Percentiles rank a stretch among this genome's conserved stretches.
phyloP scores from a whole-genome alignment of 2,329 filamentous ascomycete species.

The Coniella vitis region DNA sequence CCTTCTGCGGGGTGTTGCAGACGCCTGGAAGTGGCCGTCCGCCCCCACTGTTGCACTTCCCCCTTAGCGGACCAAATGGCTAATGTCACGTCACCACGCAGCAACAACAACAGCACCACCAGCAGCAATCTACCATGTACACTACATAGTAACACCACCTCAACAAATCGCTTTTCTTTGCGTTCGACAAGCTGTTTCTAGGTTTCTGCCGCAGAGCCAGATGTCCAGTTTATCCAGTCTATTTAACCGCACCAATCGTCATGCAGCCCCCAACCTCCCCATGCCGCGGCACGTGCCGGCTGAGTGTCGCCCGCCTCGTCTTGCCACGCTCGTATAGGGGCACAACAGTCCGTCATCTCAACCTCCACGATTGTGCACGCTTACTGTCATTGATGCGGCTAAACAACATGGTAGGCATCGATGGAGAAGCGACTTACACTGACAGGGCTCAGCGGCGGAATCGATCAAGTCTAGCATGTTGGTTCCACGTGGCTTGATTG shows the following conservation, averaged over 20 bases:
- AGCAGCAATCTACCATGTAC: too few relatives aligned
- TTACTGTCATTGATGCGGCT: too few relatives aligned
- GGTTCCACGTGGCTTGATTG: too few relatives aligned
- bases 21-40: too few relatives aligned
- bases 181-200: background rate
- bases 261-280: background rate
- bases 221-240: constrained; percentile 21
- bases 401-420: too few relatives aligned
- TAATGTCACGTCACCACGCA: constrained; percentile 3
- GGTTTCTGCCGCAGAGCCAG: background rate
- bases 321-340: background rate
- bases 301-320: constrained; percentile 4
- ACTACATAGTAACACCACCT: too few relatives aligned
- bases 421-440: too few relatives aligned
- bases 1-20: too few relatives aligned
- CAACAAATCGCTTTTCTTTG: constrained; percentile 6
- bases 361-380: too few relatives aligned
- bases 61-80: background rate
- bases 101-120: constrained; percentile 18
- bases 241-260: constrained; percentile 28
- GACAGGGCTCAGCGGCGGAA: too few relatives aligned
- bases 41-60: background rate
- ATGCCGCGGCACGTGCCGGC: background rate
- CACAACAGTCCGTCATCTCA: constrained; percentile 1
- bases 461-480: too few relatives aligned